Percentiles rank a stretch among this genome's conserved stretches.
These are phyloP conservation scores for Sergeia podlipaevii DNA, from an alignment of 208 protist genomes.

Conservation along the genomic window DNA sequence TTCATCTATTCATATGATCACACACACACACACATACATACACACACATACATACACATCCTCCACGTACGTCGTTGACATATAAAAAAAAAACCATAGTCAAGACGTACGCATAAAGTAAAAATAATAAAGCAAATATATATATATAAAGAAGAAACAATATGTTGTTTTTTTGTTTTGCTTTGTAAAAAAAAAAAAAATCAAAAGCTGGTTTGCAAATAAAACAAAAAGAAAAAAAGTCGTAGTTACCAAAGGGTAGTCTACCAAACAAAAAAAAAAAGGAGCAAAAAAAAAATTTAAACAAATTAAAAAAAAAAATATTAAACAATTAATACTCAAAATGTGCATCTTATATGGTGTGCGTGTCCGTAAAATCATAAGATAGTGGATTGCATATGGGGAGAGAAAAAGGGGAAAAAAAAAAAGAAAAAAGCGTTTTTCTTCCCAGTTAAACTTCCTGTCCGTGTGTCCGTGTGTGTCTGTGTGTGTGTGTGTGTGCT, in stretches of 20 bases:
- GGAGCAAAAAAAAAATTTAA: neutral
- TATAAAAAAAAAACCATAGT: no score
- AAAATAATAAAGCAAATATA: conserved; percentile 1
- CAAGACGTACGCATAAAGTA: no score
- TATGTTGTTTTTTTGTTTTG: neutral
- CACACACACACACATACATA: no score
- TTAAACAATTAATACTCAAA: conserved; percentile 6
- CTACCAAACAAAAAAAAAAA: conserved; percentile 12
- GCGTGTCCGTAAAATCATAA: no score
- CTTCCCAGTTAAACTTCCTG: neutral
- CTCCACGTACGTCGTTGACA: no score
- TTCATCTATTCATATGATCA: no score
- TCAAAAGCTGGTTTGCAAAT: neutral
- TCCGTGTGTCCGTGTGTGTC: no score
- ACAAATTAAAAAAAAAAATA: conserved; percentile 5
- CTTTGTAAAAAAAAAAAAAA: conserved; percentile 2
- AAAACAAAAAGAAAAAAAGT: conserved; percentile 4
- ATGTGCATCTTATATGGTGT: no score
- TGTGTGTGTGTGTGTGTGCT: no score
- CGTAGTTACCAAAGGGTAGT: no score
- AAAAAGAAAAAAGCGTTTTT: neutral
- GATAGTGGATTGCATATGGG: no score
- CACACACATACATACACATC: no score
- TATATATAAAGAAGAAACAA: neutral
- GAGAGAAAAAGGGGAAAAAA: conserved; percentile 1